Percentiles rank a stretch among this genome's conserved stretches.
These are phyloP conservation scores for Penicillium bovifimosum DNA, from an alignment of 495 filamentous ascomycete genomes.

Conservation along the genomic window DNA sequence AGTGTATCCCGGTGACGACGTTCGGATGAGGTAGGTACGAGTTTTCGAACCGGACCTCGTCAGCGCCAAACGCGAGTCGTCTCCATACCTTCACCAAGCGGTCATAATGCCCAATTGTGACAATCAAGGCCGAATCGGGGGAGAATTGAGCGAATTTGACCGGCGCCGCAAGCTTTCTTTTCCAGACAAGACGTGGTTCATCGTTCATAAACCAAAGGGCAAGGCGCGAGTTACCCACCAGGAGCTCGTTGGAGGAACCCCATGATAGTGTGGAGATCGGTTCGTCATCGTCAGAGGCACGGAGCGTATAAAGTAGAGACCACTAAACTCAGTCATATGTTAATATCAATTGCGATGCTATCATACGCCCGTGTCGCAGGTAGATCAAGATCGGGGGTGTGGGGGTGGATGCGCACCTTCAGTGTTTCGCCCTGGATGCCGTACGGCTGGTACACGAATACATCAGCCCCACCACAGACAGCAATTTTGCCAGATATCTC, in stretches of 20 bases:
- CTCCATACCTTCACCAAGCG: slow-evolving; percentile 90
- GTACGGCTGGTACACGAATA: slow-evolving; percentile 76
- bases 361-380: not conserved
- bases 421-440: slow-evolving; percentile 60
- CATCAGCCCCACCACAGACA: slow-evolving; percentile 54
- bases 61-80: slow-evolving; percentile 74
- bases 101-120: slow-evolving; percentile 75
- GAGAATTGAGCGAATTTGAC: slow-evolving; percentile 76
- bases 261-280: slow-evolving; percentile 69
- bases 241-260: slow-evolving; percentile 76
- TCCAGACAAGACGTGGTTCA: slow-evolving; percentile 59
- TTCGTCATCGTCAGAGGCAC: slow-evolving; percentile 35
- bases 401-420: slow-evolving; percentile 32
- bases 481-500: slow-evolving; percentile 84
- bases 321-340: slow-evolving; percentile 35
- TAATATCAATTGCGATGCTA: slow-evolving; percentile 1
- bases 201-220: slow-evolving; percentile 61
- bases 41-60: slow-evolving; percentile 84
- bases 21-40: slow-evolving; percentile 81
- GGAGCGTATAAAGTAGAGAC: slow-evolving; percentile 47
- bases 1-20: slow-evolving; percentile 75
- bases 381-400: not conserved
- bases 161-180: slow-evolving; percentile 62
- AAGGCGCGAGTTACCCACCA: slow-evolving; percentile 66
- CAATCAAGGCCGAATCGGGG: slow-evolving; percentile 77